Conservation (phyloP, 1,284 basidiomycete species). For the Ustilago vetiveriae region DNA sequence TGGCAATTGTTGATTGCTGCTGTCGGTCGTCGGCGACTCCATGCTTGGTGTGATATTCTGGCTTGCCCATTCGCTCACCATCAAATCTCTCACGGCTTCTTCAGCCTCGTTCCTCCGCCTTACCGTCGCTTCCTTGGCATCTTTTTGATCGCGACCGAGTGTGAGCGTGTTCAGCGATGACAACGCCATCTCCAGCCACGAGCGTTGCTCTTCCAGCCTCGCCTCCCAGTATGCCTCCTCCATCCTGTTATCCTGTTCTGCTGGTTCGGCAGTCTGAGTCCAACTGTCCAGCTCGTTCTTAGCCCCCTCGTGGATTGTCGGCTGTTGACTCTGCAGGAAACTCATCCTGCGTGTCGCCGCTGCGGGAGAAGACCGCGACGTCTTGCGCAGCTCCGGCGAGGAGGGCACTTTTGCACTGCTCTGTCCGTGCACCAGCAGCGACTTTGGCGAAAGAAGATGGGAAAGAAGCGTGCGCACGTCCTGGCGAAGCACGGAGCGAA, state of each 20-base stretch:
- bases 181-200: conserved; percentile 45
- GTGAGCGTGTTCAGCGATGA: conserved; percentile 22
- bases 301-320: conserved; percentile 4
- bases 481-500: conserved; percentile 80
- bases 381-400: conserved; percentile 24
- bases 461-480: conserved; percentile 84
- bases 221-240: conserved; percentile 37
- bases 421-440: conserved; percentile 33
- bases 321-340: conserved; percentile 15
- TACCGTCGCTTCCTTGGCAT: not conserved
- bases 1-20: not conserved
- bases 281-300: conserved; percentile 31
- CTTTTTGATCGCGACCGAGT: not conserved
- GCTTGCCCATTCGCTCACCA: conserved; percentile 33
- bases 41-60: conserved; percentile 11
- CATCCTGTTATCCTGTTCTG: conserved; percentile 78
- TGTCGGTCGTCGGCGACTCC: not conserved
- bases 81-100: conserved; percentile 39
- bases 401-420: conserved; percentile 2
- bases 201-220: conserved; percentile 37
- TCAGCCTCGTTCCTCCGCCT: conserved; percentile 40
- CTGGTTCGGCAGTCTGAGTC: conserved; percentile 71
- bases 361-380: conserved; percentile 1
- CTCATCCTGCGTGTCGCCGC: conserved; percentile 17
- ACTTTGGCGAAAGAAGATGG: conserved; percentile 67